Percentiles rank a stretch among this genome's conserved stretches.
Conservation (phyloP, 257 asterid genomes). For the Knoxia roxburghii region DNA sequence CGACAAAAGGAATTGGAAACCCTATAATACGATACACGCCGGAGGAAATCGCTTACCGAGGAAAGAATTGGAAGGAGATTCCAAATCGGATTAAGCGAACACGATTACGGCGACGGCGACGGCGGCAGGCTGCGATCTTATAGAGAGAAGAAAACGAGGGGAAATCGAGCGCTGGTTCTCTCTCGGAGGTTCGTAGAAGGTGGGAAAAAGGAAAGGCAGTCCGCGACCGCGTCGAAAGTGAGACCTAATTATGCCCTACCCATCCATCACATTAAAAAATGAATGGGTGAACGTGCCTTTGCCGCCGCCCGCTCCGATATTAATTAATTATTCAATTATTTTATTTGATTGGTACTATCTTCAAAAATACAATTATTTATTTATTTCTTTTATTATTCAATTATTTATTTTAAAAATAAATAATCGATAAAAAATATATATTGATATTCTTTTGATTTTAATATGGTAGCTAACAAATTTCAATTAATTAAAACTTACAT, state of each 20-base stretch:
- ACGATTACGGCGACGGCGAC: constrained; percentile 7
- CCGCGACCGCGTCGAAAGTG: constrained; percentile 17
- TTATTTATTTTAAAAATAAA: too few relatives aligned
- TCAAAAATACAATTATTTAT: too few relatives aligned
- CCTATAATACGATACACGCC: constrained; percentile 9
- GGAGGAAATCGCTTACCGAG: constrained; percentile 14
- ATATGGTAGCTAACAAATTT: too few relatives aligned
- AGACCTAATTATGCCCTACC: neutral
- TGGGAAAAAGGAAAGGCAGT: constrained; percentile 1
- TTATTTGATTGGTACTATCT: too few relatives aligned
- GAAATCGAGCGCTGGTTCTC: neutral
- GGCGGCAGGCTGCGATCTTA: constrained; percentile 10
- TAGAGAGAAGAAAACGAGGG: constrained; percentile 17
- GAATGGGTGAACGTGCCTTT: too few relatives aligned
- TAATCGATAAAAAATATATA: too few relatives aligned
- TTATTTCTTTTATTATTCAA: too few relatives aligned
- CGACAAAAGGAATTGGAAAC: neutral
- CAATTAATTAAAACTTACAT: too few relatives aligned
- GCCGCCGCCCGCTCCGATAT: too few relatives aligned
- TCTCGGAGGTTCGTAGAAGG: constrained; percentile 7
- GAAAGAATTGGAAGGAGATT: neutral
- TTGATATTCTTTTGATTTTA: too few relatives aligned
- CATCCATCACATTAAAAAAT: too few relatives aligned
- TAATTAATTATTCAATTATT: too few relatives aligned
- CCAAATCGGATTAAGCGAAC: neutral